Evolutionary conservation across 163 green algal species (phyloP).

Genomic region (Chlorella variabilis): DNA sequence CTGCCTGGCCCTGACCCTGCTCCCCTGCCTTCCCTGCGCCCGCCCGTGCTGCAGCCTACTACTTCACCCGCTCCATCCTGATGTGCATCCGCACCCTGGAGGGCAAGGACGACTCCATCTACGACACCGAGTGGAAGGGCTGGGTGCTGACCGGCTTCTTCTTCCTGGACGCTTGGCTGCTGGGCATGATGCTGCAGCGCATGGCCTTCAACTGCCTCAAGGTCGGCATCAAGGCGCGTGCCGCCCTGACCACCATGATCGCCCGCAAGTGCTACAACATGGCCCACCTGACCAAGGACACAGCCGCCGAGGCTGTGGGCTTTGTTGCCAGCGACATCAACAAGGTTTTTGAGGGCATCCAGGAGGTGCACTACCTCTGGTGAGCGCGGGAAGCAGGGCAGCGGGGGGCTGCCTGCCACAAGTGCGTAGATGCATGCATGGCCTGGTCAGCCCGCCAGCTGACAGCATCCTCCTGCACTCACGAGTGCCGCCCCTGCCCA

Average conservation of each 20-base stretch:
- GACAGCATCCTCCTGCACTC: too few relatives aligned
- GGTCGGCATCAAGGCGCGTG: conserved; percentile 27
- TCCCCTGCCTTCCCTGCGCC: not conserved
- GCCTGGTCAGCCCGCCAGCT: too few relatives aligned
- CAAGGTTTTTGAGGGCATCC: conserved; percentile 65
- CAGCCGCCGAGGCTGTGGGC: conserved; percentile 27
- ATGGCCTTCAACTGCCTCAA: conserved; percentile 40
- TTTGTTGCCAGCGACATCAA: conserved; percentile 56
- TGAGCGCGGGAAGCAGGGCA: too few relatives aligned
- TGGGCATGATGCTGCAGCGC: conserved; percentile 44
- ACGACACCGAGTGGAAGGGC: conserved; percentile 43
- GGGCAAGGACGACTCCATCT: conserved; percentile 43
- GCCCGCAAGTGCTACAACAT: conserved; percentile 44
- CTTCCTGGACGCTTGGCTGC: conserved; percentile 62
- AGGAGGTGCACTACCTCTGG: conserved; percentile 41
- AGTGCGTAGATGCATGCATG: too few relatives aligned
- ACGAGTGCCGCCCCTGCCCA: not conserved
- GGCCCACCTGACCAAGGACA: conserved; percentile 41
- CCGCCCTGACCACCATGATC: conserved; percentile 39
- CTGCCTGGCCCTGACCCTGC: not conserved
- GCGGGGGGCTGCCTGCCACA: too few relatives aligned
- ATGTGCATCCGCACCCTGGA: conserved; percentile 51
- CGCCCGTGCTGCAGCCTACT: conserved; percentile 53
- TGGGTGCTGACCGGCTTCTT: conserved; percentile 62
- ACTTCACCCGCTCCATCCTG: conserved; percentile 61